Percentiles rank a stretch among this genome's conserved stretches.
Evolutionary conservation across 176 grass and related monocot species (phyloP).

Genomic region (Cenchrus purpureus): DNA sequence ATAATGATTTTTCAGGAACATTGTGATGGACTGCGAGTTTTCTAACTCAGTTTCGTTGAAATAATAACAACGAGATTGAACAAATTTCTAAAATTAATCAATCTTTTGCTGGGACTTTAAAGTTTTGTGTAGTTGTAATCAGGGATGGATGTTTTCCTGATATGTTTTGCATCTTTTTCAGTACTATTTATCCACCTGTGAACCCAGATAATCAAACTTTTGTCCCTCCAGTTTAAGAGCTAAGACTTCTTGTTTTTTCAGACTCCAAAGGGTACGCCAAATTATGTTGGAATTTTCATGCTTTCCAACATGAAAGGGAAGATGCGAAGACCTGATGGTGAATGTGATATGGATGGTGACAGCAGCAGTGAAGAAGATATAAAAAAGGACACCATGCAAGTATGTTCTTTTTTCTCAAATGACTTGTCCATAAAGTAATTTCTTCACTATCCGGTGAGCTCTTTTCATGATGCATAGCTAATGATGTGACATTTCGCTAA

Average conservation of each 20-base stretch:
- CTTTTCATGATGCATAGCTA: constrained; percentile 18
- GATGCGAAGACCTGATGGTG: constrained; percentile 71
- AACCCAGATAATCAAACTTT: no score
- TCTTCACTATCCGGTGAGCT: background rate
- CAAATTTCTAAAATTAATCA: no score
- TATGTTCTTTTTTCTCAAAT: constrained; percentile 25
- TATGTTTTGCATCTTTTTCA: no score
- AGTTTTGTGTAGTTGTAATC: no score
- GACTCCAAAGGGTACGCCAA: constrained; percentile 71
- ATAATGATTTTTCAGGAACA: background rate
- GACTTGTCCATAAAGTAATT: background rate
- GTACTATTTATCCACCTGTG: no score
- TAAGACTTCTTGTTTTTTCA: constrained; percentile 18
- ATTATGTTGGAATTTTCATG: constrained; percentile 90
- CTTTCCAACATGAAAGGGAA: constrained; percentile 84
- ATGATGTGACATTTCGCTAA: constrained; percentile 31
- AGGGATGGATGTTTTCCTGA: no score
- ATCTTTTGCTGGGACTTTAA: no score
- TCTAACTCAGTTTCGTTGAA: no score
- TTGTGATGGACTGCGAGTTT: background rate
- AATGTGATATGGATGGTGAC: constrained; percentile 66
- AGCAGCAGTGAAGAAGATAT: constrained; percentile 77
- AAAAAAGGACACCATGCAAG: constrained; percentile 70
- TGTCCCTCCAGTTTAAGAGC: background rate
- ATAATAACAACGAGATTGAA: no score